phyloP scores from a whole-genome alignment of 1,284 basidiomycete genomes.

The Phellopilus nigrolimitatus region DNA sequence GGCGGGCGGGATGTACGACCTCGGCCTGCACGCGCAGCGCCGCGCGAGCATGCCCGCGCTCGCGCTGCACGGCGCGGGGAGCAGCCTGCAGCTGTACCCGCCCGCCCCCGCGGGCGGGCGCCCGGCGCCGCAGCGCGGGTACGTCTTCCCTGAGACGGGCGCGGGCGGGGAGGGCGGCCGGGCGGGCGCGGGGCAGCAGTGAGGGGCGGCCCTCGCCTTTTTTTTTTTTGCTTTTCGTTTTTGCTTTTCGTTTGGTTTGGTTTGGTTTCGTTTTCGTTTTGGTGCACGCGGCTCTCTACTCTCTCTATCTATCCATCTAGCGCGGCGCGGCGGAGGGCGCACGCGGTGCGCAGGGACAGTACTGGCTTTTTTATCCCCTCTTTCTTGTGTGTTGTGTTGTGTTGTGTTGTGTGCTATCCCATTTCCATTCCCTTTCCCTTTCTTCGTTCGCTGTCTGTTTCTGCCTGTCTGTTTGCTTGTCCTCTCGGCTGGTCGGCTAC shows the following conservation, averaged over 20 bases:
- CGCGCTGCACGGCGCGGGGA: not conserved
- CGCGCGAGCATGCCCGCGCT: not conserved
- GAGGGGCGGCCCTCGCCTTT: not conserved
- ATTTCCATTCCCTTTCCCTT: not conserved
- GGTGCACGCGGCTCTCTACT: not conserved
- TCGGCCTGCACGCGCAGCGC: not conserved
- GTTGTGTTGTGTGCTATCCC: not conserved
- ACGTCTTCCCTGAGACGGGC: conserved; percentile 3
- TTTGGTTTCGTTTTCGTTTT: not conserved
- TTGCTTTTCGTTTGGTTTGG: not conserved
- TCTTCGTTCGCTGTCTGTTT: not conserved
- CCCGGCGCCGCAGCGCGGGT: conserved; percentile 3
- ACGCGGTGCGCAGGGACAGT: not conserved
- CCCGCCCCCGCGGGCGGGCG: not conserved
- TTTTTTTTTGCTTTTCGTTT: not conserved
- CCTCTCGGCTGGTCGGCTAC: not conserved
- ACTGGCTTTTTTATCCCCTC: not conserved
- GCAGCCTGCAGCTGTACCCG: not conserved
- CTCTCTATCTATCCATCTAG: too few species aligned
- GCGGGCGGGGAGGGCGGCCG: not conserved
- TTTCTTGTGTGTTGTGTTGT: too few species aligned
- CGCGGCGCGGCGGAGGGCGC: too few species aligned
- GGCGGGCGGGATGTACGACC: not conserved
- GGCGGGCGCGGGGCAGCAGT: not conserved
- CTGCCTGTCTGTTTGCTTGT: not conserved